Evolutionary conservation across 305 asterid species (phyloP).

Genomic region (Rubia occidens): DNA sequence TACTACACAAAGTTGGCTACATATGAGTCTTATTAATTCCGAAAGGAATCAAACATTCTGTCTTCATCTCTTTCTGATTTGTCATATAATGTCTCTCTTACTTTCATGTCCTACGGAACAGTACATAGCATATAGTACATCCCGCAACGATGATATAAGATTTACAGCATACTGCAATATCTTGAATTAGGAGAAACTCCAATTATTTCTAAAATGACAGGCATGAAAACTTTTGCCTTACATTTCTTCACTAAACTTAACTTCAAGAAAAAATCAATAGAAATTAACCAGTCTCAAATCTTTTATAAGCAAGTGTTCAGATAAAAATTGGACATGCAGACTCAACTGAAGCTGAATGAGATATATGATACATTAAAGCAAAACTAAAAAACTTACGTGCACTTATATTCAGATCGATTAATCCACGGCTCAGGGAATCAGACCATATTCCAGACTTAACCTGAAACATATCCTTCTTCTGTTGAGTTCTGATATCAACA

Average conservation of each 20-base stretch:
- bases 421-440: slow-evolving; percentile 45
- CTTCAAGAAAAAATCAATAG: not conserved
- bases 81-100: not conserved
- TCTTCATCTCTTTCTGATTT: not conserved
- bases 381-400: slow-evolving; percentile 54
- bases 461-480: slow-evolving; percentile 35
- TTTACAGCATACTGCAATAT: not conserved
- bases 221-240: not conserved
- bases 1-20: not conserved
- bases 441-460: slow-evolving; percentile 50
- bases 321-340: not conserved
- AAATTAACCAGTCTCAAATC: not conserved
- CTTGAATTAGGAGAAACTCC: not conserved
- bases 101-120: not conserved
- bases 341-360: slow-evolving; percentile 3
- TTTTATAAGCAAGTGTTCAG: not conserved
- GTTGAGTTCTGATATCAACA: slow-evolving; percentile 24
- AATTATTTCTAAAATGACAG: not conserved
- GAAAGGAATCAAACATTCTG: not conserved
- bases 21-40: not conserved
- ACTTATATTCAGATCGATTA: slow-evolving; percentile 49
- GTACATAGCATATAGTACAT: not conserved
- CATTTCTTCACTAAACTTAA: not conserved
- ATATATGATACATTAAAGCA: not conserved
- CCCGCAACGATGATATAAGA: not conserved